These are phyloP conservation scores for Calocybe cyanea DNA, from an alignment of 768 basidiomycete genomes.

Conservation along the genomic window DNA sequence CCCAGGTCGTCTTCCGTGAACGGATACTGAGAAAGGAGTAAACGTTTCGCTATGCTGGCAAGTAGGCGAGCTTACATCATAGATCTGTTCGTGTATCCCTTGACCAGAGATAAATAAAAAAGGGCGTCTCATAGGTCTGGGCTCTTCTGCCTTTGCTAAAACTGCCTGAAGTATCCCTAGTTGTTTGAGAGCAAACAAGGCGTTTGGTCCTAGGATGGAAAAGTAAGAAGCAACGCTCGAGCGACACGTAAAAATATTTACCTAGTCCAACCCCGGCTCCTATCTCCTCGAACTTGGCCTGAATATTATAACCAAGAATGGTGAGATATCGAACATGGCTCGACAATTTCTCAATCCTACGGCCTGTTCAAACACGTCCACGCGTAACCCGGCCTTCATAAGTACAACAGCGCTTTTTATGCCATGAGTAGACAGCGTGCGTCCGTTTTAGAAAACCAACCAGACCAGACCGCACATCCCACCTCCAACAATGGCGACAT, in stretches of 20 bases:
- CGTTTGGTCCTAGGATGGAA: conserved; percentile 42
- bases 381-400: conserved; percentile 36
- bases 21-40: conserved; percentile 27
- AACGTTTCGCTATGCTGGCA: too few relatives aligned
- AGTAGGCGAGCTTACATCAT: conserved; percentile 33
- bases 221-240: neutral
- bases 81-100: conserved; percentile 39
- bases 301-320: neutral
- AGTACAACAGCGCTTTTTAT: conserved; percentile 38
- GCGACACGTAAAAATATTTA: conserved; percentile 14
- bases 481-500: conserved; percentile 52
- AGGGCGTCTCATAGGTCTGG: conserved; percentile 24
- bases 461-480: conserved; percentile 51
- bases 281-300: conserved; percentile 48
- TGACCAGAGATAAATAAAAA: conserved; percentile 42
- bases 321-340: neutral
- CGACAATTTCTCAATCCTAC: conserved; percentile 25
- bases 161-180: conserved; percentile 43
- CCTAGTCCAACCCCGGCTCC: conserved; percentile 54
- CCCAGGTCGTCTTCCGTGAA: conserved; percentile 30
- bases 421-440: too few relatives aligned
- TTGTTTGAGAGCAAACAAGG: conserved; percentile 38
- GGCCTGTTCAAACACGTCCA: conserved; percentile 51
- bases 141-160: conserved; percentile 32
- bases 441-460: conserved; percentile 13